Base-by-base conservation (phyloP, 1,284 basidiomycete genomes). In the Rhodotorula sp. region DNA sequence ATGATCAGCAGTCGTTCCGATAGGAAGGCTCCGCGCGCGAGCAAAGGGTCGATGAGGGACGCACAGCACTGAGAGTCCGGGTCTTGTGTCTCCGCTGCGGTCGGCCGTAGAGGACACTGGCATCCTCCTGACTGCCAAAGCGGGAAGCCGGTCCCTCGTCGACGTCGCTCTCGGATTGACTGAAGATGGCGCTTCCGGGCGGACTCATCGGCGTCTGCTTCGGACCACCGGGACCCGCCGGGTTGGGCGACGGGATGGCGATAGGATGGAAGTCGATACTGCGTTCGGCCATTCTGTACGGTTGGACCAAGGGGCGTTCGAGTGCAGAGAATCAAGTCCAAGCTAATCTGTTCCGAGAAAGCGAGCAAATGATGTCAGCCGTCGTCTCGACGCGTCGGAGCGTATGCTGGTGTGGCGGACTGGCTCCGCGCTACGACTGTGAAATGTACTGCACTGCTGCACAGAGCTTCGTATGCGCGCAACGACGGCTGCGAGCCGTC, bases 51-150 rank as follows among this genome's bases (percentile, higher is more conserved):
- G 26, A 1, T 28, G 18, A 3, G 2, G 10, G 49, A 43, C 72
- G 26, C 8, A 72, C 73, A 47, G 67, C 63, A 26, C 69, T 71
- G 23, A 72, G 55, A 5, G 75, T 76, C 67, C 75, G 63, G 26
- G 75, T 73, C 73, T 74, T 75, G 68, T 61, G 66, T n/a, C 71
- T 31, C 18, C 58, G 54, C 61, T 71, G 70, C 18, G 73, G 73
- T 48, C 60, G 67, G 8, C 70, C 62, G 56, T 76, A 76, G 5
- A 76, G 59, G 21, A 70, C 56, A 34, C 70, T 72, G 23, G 75
- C 75, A 45, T 76, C 75, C 50, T 75, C 70, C 61, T 75, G 73
- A 10, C 61, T 60, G 49, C 66, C 58, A 16, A 55, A 66, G 14
- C 57, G 26, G 23, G 47, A n/a, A 26, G 70, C 64, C n/a, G 31